phyloP scores from a whole-genome alignment of 306 rosid species.

The Luffa acutangula region DNA sequence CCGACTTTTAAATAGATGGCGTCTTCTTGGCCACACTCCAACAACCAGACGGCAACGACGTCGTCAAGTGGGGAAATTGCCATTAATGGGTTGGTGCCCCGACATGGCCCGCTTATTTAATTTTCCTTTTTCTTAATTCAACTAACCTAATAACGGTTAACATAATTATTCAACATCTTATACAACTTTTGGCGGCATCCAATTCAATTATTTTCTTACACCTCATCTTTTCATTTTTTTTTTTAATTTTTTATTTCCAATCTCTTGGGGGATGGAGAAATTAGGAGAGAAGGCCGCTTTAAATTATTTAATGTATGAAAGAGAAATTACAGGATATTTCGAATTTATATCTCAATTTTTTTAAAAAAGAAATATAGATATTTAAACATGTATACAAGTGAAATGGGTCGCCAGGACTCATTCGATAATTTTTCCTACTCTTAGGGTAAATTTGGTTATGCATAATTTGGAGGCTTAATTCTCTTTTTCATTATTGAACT shows the following conservation, averaged over 20 bases:
- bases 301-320: too few relatives aligned
- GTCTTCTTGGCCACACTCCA: neutral
- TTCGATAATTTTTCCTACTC: too few relatives aligned
- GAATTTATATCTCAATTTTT: too few relatives aligned
- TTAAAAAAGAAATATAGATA: too few relatives aligned
- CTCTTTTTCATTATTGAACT: too few relatives aligned
- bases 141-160: neutral
- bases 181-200: neutral
- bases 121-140: neutral
- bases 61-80: neutral
- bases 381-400: too few relatives aligned
- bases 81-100: neutral
- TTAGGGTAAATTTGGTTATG: too few relatives aligned
- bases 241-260: neutral
- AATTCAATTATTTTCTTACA: neutral
- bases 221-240: neutral
- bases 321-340: too few relatives aligned
- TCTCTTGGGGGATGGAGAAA: too few relatives aligned
- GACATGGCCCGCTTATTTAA: neutral
- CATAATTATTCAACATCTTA: neutral
- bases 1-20: neutral
- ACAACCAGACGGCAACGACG: neutral
- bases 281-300: too few relatives aligned
- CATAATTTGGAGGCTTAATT: too few relatives aligned
- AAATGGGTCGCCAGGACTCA: too few relatives aligned